Conservation (phyloP, 2,329 filamentous ascomycete genomes). For the Aspergillus sp. region DNA sequence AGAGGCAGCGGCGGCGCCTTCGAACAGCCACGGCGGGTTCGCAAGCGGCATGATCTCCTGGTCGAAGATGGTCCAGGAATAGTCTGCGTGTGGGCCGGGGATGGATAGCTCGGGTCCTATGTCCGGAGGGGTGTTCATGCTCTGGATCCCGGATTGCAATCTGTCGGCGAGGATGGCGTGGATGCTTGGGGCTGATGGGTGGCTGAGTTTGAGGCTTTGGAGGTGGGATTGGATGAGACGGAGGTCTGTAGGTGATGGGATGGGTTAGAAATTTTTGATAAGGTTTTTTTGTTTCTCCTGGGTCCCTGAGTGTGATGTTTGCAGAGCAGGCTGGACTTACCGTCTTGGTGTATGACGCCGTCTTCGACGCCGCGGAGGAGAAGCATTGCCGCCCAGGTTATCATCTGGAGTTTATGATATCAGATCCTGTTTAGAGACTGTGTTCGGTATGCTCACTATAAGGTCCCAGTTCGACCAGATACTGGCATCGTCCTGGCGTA, state of each 20-base stretch:
- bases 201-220: conserved; percentile 21
- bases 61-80: conserved; percentile 32
- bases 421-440: background rate
- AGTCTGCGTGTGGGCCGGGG: conserved; percentile 20
- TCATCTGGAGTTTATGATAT: conserved; percentile 21
- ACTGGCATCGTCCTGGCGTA: conserved; percentile 29
- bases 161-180: conserved; percentile 25
- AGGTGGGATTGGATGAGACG: conserved; percentile 27
- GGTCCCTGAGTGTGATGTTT: background rate
- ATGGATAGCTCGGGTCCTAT: conserved; percentile 21
- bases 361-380: conserved; percentile 29
- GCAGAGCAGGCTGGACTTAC: conserved; percentile 9
- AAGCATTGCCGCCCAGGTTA: conserved; percentile 29
- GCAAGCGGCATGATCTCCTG: conserved; percentile 31
- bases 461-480: conserved; percentile 35
- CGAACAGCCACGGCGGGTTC: conserved; percentile 28
- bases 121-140: conserved; percentile 30
- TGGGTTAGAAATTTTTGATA: background rate
- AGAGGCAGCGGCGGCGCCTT: conserved; percentile 9
- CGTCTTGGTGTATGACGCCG: conserved; percentile 29
- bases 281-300: no score
- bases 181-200: conserved; percentile 23
- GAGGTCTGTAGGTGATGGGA: conserved; percentile 15
- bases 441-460: conserved; percentile 17
- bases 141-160: conserved; percentile 27